These are phyloP conservation scores for Mycocentrospora acerina DNA, from an alignment of 2,329 filamentous ascomycete genomes.

Conservation along the genomic window DNA sequence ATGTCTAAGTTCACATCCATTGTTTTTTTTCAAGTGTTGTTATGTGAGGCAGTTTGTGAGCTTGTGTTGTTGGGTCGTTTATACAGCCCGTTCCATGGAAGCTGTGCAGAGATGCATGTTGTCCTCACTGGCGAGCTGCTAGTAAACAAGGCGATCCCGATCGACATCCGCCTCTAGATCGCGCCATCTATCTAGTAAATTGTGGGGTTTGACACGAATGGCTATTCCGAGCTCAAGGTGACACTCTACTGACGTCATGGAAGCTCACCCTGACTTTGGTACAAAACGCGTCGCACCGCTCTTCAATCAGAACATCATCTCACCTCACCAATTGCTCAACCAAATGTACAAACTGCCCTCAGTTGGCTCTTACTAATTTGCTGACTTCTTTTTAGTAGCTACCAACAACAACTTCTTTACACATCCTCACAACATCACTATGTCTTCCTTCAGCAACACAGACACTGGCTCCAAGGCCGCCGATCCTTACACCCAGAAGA, in stretches of 20 bases:
- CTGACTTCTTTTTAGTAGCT: slow-evolving; percentile 24
- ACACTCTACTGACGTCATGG: slow-evolving; percentile 12
- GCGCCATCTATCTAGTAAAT: no score
- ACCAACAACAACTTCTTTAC: slow-evolving; percentile 8
- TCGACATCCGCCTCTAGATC: no score
- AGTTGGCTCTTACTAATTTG: background rate
- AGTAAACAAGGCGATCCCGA: no score
- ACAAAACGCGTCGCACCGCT: slow-evolving; percentile 14
- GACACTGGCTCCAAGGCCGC: slow-evolving; percentile 49
- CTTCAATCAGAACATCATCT: slow-evolving; percentile 5
- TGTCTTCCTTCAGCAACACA: slow-evolving; percentile 44
- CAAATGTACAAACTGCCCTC: slow-evolving; percentile 10
- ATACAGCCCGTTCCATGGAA: no score
- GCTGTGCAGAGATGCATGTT: no score
- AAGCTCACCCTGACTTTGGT: background rate
- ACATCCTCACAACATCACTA: slow-evolving; percentile 19
- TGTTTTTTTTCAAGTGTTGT: background rate
- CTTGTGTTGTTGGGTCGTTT: no score
- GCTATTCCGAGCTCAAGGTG: no score
- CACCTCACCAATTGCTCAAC: slow-evolving; percentile 1
- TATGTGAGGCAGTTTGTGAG: no score
- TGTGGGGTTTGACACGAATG: no score
- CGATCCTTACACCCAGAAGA: slow-evolving; percentile 81
- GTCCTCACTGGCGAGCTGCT: no score
- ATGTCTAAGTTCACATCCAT: slow-evolving; percentile 4